Base-by-base conservation (phyloP, 352 stramenopile genomes). In the Globisporangium recalcitrans region DNA sequence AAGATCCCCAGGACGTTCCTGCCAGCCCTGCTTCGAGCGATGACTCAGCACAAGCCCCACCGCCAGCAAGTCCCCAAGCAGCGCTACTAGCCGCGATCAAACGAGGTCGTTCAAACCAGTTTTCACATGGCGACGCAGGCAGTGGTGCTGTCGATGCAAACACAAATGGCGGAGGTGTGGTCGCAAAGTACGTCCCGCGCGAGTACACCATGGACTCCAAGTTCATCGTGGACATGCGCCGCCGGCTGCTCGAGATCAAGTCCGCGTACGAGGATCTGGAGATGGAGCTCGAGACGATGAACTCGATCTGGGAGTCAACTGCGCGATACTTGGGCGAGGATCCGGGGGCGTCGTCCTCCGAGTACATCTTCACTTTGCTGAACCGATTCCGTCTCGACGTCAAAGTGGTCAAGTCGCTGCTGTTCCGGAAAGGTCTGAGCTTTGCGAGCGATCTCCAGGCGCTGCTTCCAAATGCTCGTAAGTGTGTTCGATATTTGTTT, bases 311-410 rank as follows among this genome's bases (percentile, higher is more conserved):
- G 84, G 80, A 90, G 52, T 69, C 71, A 14, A 88, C 76, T 1
- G 80, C 82, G 34, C 52, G 74, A 14, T 93, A 93, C 66, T 49
- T 93, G 14, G 84, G 82, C 2, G 84, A 93, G 74, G 73, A 85
- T 27, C 63, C 77, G 13, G 60, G 58, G 3, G 67, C 63, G 1
- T 87, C 78, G 16, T 85, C 82, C 16, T 91, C 84, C 7, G 80
- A 91, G 49, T 91, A 91, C 54, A 78, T 86, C 0, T 77, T 91
- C 14, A 72, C 67, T 8, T 63, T 93, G 1, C 60, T 93, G 10
- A 80, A 93, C 62, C 74, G 82, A 10, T 91, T 93, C 58, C 61
- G 88, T 21, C 58, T 93, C 13, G 84, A 93, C 54, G 81, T 93
- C 27, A 89, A 88, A 59, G 78, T 91, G 7, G 79, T 79, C 4